Evolutionary conservation across 2,329 filamentous ascomycete species (phyloP).

Genomic region (Plectosphaerella plurivora): DNA sequence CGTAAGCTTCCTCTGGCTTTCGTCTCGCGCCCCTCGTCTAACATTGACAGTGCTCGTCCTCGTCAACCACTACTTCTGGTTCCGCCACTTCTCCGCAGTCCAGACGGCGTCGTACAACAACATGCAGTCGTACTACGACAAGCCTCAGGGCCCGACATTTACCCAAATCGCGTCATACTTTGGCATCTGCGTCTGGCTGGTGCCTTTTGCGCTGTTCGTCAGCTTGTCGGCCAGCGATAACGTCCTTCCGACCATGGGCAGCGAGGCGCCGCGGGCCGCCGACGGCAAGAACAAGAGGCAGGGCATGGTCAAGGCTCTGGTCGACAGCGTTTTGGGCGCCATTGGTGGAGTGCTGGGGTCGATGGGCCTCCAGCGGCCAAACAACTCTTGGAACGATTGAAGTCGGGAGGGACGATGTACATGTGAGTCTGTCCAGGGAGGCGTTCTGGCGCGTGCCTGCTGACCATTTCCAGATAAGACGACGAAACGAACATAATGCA

Average conservation of each 20-base stretch:
- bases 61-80: conserved; percentile 92
- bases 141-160: conserved; percentile 68
- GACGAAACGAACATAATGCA: conserved; percentile 1
- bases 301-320: conserved; percentile 62
- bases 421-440: conserved; percentile 1
- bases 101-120: conserved; percentile 54
- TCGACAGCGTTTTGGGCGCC: conserved; percentile 51
- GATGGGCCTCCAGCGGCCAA: conserved; percentile 9
- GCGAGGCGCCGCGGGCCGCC: conserved; percentile 52
- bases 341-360: conserved; percentile 38
- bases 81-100: conserved; percentile 77
- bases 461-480: background rate
- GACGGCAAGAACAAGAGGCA: conserved; percentile 50
- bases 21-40: no score
- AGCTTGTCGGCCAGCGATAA: conserved; percentile 93
- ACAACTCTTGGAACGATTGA: conserved; percentile 1
- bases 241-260: conserved; percentile 87
- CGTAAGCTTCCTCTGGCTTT: conserved; percentile 41
- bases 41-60: conserved; percentile 66
- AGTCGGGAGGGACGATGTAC: background rate
- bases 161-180: conserved; percentile 96
- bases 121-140: conserved; percentile 58
- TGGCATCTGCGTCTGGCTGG: conserved; percentile 92
- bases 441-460: no score
- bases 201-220: conserved; percentile 93